Conservation (phyloP, 73 alveolate species). For the Paramecium bursaria region DNA sequence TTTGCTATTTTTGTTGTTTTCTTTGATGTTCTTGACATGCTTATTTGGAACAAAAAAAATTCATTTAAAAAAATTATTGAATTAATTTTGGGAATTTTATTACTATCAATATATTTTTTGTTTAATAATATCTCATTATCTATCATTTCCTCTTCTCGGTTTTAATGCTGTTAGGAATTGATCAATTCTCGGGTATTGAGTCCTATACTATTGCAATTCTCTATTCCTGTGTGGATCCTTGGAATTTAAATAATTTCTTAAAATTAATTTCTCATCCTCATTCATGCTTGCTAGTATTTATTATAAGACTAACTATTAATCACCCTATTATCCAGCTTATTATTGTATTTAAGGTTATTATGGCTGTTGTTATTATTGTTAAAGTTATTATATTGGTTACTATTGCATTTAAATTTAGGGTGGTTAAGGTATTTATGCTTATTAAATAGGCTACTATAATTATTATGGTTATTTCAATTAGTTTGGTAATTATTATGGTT, state of each 20-base stretch:
- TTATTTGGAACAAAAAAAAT: no score
- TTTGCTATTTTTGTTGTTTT: no score
- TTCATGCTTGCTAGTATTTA: conserved; percentile 33
- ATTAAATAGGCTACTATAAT: neutral
- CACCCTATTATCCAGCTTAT: no score
- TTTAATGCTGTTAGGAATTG: conserved; percentile 12
- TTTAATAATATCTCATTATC: no score
- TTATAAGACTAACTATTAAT: no score
- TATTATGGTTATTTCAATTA: neutral
- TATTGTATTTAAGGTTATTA: conserved; percentile 12
- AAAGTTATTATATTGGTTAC: no score
- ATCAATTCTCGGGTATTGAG: conserved; percentile 35
- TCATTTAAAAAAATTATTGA: no score
- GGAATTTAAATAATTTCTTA: conserved; percentile 17
- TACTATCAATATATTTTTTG: no score
- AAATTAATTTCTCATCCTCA: conserved; percentile 35
- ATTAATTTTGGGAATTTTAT: no score
- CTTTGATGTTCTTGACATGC: neutral
- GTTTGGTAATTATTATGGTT: neutral
- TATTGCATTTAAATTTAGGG: neutral
- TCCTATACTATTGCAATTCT: conserved; percentile 1
- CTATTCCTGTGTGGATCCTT: conserved; percentile 13
- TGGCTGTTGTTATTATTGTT: neutral
- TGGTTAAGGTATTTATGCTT: neutral
- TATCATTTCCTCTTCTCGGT: neutral